Base-by-base conservation (phyloP, 2,329 filamentous ascomycete genomes). In the Nemania diffusa region DNA sequence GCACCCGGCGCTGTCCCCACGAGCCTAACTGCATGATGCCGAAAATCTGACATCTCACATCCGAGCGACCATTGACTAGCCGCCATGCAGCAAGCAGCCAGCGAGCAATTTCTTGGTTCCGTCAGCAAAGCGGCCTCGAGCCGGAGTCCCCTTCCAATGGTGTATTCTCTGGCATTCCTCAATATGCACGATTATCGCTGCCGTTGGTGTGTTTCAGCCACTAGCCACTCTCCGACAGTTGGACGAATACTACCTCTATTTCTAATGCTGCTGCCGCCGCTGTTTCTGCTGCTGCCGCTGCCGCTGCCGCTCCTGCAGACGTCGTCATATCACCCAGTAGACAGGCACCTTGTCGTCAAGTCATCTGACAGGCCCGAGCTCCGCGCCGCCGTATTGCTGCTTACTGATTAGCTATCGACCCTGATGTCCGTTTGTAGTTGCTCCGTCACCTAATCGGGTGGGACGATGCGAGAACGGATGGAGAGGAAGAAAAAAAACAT, bases 31-130 rank as follows among this genome's bases (percentile, higher is more conserved):
- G 62, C 58, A 52, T 26, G 32, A 34, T 53, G 59, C 63, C 57
- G 58, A 34, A 34, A 68, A 68, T 68, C 66, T 68, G 66, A 68
- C 66, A 66, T 67, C 60, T 67, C 64, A 67, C 60, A 63, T 44
- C 48, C 62, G 50, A 42, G 40, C 27, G 29, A 26, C 46, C 57
- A 37, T 59, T 29, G 24, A 32, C 57, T 55, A 51, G 57, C 65
- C 37, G 37, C 51, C 24, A 42, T 65, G 62, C 57, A 68, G 48
- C 60, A 20, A 22, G 53, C 55, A 29, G 6, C 37, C 22, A 29
- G 11, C 27, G 27, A 27, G 29, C 29, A n/a, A 63, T n/a, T 53
- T 42, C 44, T 56, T 56, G 53, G 64, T 59, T 20, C 57, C 5
- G 57, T 65, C 65, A 65, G 64, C 63, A 64, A 46, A 40, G 29